Evolutionary conservation across 2,329 filamentous ascomycete species (phyloP), one percentile per base, ranked within the genome.

Genomic region (Colletotrichum karsti): DNA sequence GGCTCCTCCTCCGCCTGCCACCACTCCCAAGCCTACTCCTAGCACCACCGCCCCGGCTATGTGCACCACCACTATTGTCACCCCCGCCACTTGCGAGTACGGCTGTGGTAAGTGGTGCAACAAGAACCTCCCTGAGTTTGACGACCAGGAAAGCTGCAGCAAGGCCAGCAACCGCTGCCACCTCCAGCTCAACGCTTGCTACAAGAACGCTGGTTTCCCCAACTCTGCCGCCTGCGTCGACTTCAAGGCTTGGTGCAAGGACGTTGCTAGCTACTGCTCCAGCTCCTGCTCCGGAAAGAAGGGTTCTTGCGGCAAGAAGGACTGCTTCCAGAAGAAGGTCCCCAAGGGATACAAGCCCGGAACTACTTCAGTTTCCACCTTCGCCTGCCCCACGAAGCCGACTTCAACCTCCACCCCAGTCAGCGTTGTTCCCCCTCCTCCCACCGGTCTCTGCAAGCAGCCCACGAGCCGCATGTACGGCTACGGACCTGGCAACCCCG

Each of bases 401-500:
- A 72, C 74, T 2, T 74, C 77, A 10, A 74, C 72, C 5, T 73
- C 62, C 12, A 68, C 73, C 8, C 67, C 68, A 8, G 59, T 68
- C 22, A 75, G 77, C 58, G 77, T 78, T 44, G 80, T 82, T 59
- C 78, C 82, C 58, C 83, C 86, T 2, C 76, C 82, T 35, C 82
- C 84, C 1, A 86, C 84, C 63, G 83, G 84, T 71, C 82, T 88
- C 73, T 88, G 86, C 82, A 78, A 75, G 37, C 85, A 88, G 76
- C 83, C 86, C n/a, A 76, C 79, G 58, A 85, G 80, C 78, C 86
- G 87, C 72, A 85, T 86, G 75, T 87, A 85, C 72, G 90, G 89
- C 58, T 95, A 94, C 74, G 89, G 88, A 1, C 90, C 91, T 2
- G 88, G 91, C 37, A 90, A 81, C 56, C 82, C 84, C 3, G 84